Evolutionary conservation across 352 stramenopile genomes (phyloP), one percentile per base, ranked within the genome.

Genomic region (Globisporangium paroecandrum): DNA sequence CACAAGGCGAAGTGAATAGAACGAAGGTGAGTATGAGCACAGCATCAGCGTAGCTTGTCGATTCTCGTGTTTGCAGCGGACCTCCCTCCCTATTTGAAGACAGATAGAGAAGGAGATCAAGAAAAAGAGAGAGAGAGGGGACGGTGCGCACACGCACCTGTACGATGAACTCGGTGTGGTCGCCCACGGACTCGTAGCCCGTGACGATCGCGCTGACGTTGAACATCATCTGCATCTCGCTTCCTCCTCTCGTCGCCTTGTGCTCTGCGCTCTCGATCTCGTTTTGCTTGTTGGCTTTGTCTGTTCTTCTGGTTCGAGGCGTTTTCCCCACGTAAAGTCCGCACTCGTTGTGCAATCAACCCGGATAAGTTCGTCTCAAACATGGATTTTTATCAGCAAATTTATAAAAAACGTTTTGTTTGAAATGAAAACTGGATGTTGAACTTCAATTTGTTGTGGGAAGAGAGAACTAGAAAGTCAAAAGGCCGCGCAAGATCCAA

Each of bases 81-180:
- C 10, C n/a, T 15, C 49, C 3, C 49, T 56, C 49, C n/a, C 49
- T 56, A 8, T 27, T 27, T 6, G 47, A n/a, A 25, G 25, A 41
- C 53, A 43, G 27, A 51, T 9, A 36, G 55, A 15, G 1, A 43
- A 10, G 13, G 22, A 32, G 24, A 58, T 13, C 43, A 51, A 8
- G 18, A 61, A 6, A 53, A 22, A 27, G 53, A 22, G 13, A 34
- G 12, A 15, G 27, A 43, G 12, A 15, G 27, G 6, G 25, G 2
- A 53, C 24, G 0, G 0, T 5, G 15, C 18, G 32, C 6, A 5
- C 7, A 25, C 46, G 22, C 46, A 78, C 86, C 84, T 94, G 83
- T 32, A 90, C 78, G 64, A 92, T 77, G 73, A 91, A 94, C 78
- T 94, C 86, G 51, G 86, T 94, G 82, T 94, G 86, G 76, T 94